These are phyloP conservation scores for Sporothrix inflata DNA, from an alignment of 2,329 filamentous ascomycete species.

Conservation along the genomic window DNA sequence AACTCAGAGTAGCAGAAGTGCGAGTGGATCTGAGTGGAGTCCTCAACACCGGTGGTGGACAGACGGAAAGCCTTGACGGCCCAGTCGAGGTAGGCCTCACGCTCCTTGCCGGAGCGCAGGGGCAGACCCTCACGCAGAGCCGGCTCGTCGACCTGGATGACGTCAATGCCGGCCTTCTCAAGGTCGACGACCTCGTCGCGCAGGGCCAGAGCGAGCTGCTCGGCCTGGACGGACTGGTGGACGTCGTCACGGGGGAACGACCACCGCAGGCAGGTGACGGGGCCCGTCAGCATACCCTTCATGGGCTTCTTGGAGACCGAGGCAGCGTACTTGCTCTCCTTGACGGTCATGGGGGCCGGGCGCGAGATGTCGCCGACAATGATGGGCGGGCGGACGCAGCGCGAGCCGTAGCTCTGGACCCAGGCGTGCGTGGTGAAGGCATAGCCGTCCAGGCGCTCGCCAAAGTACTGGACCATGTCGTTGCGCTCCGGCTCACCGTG, in stretches of 20 bases:
- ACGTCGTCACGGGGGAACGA: conserved; percentile 99
- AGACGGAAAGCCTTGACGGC: conserved; percentile 98
- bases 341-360: conserved; percentile 96
- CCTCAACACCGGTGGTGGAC: conserved; percentile 86
- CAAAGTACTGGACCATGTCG: conserved; percentile 99
- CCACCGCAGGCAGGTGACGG: conserved; percentile 98
- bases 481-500: conserved; percentile 99
- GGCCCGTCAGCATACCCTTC: conserved; percentile 99
- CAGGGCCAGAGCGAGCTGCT: conserved; percentile 97
- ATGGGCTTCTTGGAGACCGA: conserved; percentile 97
- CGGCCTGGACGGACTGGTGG: conserved; percentile 97
- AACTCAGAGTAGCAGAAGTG: conserved; percentile 99
- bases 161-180: conserved; percentile 91
- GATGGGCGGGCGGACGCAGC: conserved; percentile 97
- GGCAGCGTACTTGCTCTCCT: conserved; percentile 99
- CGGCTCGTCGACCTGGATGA: conserved; percentile 99
- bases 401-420: conserved; percentile 97
- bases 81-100: conserved; percentile 96
- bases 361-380: conserved; percentile 98
- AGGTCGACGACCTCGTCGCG: conserved; percentile 98
- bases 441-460: conserved; percentile 94
- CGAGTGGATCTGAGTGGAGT: conserved; percentile 98
- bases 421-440: conserved; percentile 99
- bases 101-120: conserved; percentile 89
- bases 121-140: conserved; percentile 99